phyloP scores from a whole-genome alignment of 1,139 yeast species.

The Zygosaccharomyces sapae region DNA sequence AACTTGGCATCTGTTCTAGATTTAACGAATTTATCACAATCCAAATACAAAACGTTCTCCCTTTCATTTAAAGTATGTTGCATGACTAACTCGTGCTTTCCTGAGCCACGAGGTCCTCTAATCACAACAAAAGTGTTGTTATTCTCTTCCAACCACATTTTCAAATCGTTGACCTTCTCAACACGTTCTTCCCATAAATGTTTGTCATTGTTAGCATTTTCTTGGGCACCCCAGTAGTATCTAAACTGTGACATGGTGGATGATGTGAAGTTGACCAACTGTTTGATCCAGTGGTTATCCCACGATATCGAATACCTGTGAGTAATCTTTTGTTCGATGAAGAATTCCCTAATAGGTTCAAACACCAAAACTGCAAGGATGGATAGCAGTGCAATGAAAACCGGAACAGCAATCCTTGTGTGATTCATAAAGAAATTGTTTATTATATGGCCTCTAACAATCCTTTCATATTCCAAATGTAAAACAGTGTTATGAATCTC shows the following conservation, averaged over 20 bases:
- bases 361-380: slow-evolving; percentile 79
- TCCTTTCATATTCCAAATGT: slow-evolving; percentile 69
- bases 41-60: slow-evolving; percentile 60
- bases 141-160: slow-evolving; percentile 71
- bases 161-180: slow-evolving; percentile 63
- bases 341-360: slow-evolving; percentile 87
- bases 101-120: slow-evolving; percentile 92
- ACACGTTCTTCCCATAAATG: slow-evolving; percentile 69
- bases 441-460: slow-evolving; percentile 49
- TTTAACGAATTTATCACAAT: slow-evolving; percentile 72
- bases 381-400: slow-evolving; percentile 58
- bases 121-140: slow-evolving; percentile 82
- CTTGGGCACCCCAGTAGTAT: slow-evolving; percentile 38
- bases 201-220: slow-evolving; percentile 38
- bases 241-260: slow-evolving; percentile 42
- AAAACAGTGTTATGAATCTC: slow-evolving; percentile 55
- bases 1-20: slow-evolving; percentile 70
- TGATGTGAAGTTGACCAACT: slow-evolving; percentile 37
- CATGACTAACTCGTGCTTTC: slow-evolving; percentile 76
- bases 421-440: slow-evolving; percentile 64
- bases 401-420: slow-evolving; percentile 66
- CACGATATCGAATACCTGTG: slow-evolving; percentile 43
- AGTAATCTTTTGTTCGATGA: slow-evolving; percentile 68
- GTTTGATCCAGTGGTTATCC: slow-evolving; percentile 36
- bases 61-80: slow-evolving; percentile 60